Percentiles rank a stretch among this genome's conserved stretches.
These are phyloP conservation scores for Zalaria obscura DNA, from an alignment of 2,329 filamentous ascomycete species.

Conservation along the genomic window DNA sequence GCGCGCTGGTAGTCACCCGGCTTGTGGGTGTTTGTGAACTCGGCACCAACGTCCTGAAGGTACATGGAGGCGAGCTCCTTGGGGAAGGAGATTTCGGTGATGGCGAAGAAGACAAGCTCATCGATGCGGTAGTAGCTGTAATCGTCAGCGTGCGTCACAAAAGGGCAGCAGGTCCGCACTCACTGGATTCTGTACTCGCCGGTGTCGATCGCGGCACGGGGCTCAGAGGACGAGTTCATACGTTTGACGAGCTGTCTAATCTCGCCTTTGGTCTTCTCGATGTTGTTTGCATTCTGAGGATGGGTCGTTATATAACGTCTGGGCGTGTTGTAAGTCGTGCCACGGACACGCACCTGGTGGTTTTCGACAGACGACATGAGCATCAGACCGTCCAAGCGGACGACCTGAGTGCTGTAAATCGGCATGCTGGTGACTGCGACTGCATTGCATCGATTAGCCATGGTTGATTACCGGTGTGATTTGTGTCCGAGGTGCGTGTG, in stretches of 20 bases:
- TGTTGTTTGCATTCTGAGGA: constrained; percentile 50
- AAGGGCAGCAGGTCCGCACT: constrained; percentile 15
- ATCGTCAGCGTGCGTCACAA: constrained; percentile 9
- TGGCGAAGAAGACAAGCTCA: constrained; percentile 80
- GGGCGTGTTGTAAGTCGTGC: background rate
- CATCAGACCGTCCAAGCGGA: constrained; percentile 89
- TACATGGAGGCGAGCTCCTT: constrained; percentile 98
- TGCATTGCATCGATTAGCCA: background rate
- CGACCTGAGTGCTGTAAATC: constrained; percentile 65
- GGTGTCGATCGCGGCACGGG: constrained; percentile 84
- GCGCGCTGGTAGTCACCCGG: constrained; percentile 58
- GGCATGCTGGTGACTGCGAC: constrained; percentile 4
- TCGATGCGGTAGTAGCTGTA: constrained; percentile 68
- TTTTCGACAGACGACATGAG: constrained; percentile 92
- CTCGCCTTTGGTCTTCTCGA: constrained; percentile 80
- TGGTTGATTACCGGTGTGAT: no score
- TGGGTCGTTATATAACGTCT: constrained; percentile 1
- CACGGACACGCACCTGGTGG: constrained; percentile 38
- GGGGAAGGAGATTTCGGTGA: constrained; percentile 86
- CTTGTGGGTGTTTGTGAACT: constrained; percentile 81
- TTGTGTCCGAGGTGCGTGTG: no score
- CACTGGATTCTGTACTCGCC: constrained; percentile 77
- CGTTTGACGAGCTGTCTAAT: constrained; percentile 81
- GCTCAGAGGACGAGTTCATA: constrained; percentile 75
- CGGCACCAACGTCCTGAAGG: constrained; percentile 77